Evolutionary conservation across 2,329 filamentous ascomycete genomes (phyloP).

Genomic region (Pseudogymnoascus sp.): DNA sequence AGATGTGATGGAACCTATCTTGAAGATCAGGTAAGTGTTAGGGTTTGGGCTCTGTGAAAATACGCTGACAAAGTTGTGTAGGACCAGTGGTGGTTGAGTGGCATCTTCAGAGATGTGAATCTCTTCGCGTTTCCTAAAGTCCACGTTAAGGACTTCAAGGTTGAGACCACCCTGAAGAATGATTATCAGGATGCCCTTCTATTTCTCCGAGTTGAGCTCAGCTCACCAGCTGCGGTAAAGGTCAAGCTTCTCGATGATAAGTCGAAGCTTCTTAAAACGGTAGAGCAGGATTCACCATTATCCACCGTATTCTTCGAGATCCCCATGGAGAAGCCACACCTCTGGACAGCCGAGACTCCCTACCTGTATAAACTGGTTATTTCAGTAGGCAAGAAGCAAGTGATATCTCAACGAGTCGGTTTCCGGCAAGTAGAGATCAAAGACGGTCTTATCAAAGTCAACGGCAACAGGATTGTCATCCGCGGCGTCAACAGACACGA

Average conservation of each 20-base stretch:
- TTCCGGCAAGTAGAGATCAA: constrained; percentile 46
- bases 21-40: constrained; percentile 37
- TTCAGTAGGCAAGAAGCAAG: constrained; percentile 31
- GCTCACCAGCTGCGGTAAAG: constrained; percentile 27
- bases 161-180: constrained; percentile 44
- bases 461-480: constrained; percentile 44
- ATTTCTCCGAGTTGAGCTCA: constrained; percentile 38
- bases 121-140: constrained; percentile 39
- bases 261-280: constrained; percentile 17
- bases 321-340: constrained; percentile 42
- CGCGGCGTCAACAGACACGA: constrained; percentile 50
- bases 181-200: constrained; percentile 45
- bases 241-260: constrained; percentile 30
- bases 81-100: constrained; percentile 45
- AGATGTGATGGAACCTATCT: constrained; percentile 49
- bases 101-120: constrained; percentile 47
- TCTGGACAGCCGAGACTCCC: constrained; percentile 63
- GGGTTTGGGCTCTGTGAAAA: constrained; percentile 12
- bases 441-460: constrained; percentile 42
- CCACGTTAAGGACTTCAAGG: constrained; percentile 42
- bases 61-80: constrained; percentile 15
- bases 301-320: constrained; percentile 17
- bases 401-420: constrained; percentile 40
- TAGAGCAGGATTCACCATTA: not conserved
- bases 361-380: constrained; percentile 49